phyloP scores from a whole-genome alignment of 2,329 filamentous ascomycete species.

The Pseudodiploospora longispora region DNA sequence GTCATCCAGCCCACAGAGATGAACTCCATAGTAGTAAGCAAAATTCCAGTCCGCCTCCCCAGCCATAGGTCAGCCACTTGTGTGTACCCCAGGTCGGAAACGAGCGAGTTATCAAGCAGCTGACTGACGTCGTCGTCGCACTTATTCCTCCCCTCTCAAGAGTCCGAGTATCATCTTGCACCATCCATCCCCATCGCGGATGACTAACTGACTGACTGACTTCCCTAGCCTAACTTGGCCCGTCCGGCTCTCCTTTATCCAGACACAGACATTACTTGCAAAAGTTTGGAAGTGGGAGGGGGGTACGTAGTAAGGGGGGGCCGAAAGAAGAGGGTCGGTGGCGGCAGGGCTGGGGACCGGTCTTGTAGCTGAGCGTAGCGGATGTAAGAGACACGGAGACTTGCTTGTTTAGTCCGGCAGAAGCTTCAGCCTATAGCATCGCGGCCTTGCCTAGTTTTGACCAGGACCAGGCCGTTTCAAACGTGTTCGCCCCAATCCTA shows the following conservation, averaged over 20 bases:
- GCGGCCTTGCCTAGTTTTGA: conserved; percentile 7
- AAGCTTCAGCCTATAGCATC: conserved; percentile 5
- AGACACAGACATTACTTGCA: neutral
- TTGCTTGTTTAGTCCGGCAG: conserved; percentile 8
- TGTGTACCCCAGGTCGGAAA: too few relatives aligned
- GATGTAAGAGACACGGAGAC: conserved; percentile 8
- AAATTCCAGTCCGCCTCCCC: too few relatives aligned
- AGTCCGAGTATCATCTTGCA: too few relatives aligned
- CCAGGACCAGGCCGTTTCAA: conserved; percentile 8
- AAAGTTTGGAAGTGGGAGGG: too few relatives aligned
- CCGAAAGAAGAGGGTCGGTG: conserved; percentile 5
- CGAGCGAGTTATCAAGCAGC: too few relatives aligned
- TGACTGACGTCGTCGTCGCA: too few relatives aligned
- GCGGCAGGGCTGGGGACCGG: conserved; percentile 6
- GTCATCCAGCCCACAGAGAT: too few relatives aligned
- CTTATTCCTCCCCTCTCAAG: too few relatives aligned
- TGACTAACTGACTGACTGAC: too few relatives aligned
- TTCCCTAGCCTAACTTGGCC: neutral
- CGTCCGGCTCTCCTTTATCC: neutral
- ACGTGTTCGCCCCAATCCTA: neutral
- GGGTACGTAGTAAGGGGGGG: neutral
- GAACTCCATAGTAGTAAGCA: too few relatives aligned
- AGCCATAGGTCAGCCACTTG: too few relatives aligned
- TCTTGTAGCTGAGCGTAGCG: conserved; percentile 7
- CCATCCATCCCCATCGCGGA: too few relatives aligned